phyloP scores from a whole-genome alignment of 768 basidiomycete species.

The Podaxis sp. region DNA sequence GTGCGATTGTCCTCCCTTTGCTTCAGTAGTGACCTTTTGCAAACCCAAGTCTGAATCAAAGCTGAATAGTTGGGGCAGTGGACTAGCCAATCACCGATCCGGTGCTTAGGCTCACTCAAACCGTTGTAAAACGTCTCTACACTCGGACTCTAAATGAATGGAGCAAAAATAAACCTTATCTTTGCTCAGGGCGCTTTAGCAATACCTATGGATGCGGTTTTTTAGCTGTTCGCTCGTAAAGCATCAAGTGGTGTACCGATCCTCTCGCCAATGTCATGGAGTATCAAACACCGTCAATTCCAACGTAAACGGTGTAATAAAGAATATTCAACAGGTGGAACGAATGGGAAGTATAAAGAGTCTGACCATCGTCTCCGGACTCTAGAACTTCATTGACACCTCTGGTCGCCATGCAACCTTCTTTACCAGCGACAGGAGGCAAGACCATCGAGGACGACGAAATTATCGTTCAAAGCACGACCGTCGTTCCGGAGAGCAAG shows the following conservation, averaged over 20 bases:
- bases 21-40: too few relatives aligned
- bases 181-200: background rate
- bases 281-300: slow-evolving; percentile 12
- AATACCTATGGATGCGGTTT: slow-evolving; percentile 28
- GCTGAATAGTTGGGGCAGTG: too few relatives aligned
- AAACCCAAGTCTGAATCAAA: too few relatives aligned
- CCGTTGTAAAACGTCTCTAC: too few relatives aligned
- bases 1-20: too few relatives aligned
- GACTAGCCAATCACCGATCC: too few relatives aligned
- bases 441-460: slow-evolving; percentile 26
- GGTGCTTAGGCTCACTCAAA: too few relatives aligned
- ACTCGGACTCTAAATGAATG: background rate
- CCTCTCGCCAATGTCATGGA: slow-evolving; percentile 20
- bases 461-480: slow-evolving; percentile 38
- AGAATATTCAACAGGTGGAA: background rate
- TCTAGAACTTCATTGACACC: background rate
- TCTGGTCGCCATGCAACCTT: slow-evolving; percentile 1
- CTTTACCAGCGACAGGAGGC: slow-evolving; percentile 18
- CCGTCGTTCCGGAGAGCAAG: slow-evolving; percentile 48
- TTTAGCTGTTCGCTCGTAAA: slow-evolving; percentile 38
- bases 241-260: slow-evolving; percentile 4
- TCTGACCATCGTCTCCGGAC: background rate
- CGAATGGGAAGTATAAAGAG: slow-evolving; percentile 1
- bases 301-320: slow-evolving; percentile 12
- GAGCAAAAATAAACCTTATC: slow-evolving; percentile 16